Evolutionary conservation across 1,139 yeast genomes (phyloP), one percentile per base, ranked within the genome.

Genomic region (Saccharomyces pastorianus): DNA sequence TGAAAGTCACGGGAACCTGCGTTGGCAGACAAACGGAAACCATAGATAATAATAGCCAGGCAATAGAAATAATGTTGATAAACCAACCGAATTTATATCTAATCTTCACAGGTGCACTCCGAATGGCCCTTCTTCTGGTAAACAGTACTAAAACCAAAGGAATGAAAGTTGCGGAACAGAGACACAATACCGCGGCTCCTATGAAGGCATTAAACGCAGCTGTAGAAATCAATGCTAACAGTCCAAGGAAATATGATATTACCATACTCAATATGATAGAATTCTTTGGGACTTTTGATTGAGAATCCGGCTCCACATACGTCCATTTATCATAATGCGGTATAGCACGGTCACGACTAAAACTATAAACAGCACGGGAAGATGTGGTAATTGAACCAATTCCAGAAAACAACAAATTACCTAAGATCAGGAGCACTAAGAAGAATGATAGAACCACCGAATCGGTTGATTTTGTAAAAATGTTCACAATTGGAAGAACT

Each of bases 311-410:
- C 59, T 84, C 84, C 47, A 88, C 88, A 61, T 79, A 78, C 4
- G 82, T 78, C 86, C 90, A 86, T 44, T 78, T 67, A 8, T 78
- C 74, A 56, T 84, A 80, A 61, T 77, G 82, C 0, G 96, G 96
- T 50, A 89, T 72, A 0, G 95, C 96, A 48, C 86, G 90, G 67
- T 89, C 97, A 70, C 97, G 81, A 52, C 96, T 88, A 71, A 89
- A 84, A 13, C 95, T 89, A 73, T 83, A 89, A 0, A 91, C 86
- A 38, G 88, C 83, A 73, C 96, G 81, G 5, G 96, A 87, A 0
- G 95, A 91, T 0, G 96, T 88, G 0, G 95, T 87, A 32, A 88
- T 76, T 27, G 93, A 77, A 38, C 95, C 95, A 55, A 86, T 83
- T 4, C 90, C 84, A 47, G 90, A 93, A 67, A 87, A 85, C 23